Evolutionary conservation across 768 basidiomycete species (phyloP).

Genomic region (Lentinula sp.): DNA sequence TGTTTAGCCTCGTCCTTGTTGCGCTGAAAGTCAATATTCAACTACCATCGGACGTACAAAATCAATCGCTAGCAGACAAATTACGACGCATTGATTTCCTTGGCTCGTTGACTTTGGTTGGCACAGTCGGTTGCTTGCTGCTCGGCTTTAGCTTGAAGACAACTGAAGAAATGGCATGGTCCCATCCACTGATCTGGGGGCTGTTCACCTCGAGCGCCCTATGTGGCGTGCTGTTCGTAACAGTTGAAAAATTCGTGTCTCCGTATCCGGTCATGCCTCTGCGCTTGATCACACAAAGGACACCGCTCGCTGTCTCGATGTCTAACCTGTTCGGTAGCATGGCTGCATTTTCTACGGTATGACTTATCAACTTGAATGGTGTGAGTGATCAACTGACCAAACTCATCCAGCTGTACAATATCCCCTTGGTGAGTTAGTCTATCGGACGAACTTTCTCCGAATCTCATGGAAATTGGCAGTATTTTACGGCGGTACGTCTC

Average conservation of each 20-base stretch:
- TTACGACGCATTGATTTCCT: slow-evolving; percentile 78
- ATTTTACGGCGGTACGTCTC: slow-evolving; percentile 78
- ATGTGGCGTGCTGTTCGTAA: slow-evolving; percentile 55
- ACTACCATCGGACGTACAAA: slow-evolving; percentile 61
- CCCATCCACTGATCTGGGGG: slow-evolving; percentile 63
- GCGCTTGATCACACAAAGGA: slow-evolving; percentile 67
- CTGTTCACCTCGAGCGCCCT: slow-evolving; percentile 54
- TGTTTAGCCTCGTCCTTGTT: slow-evolving; percentile 67
- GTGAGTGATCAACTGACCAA: slow-evolving; percentile 9
- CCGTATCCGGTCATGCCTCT: slow-evolving; percentile 90
- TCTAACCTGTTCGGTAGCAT: slow-evolving; percentile 75
- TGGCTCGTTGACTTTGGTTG: slow-evolving; percentile 77
- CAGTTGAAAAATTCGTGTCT: slow-evolving; percentile 75
- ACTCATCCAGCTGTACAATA: slow-evolving; percentile 64
- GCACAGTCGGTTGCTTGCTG: slow-evolving; percentile 62
- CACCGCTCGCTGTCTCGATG: slow-evolving; percentile 75
- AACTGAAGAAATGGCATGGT: slow-evolving; percentile 75
- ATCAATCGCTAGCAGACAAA: slow-evolving; percentile 54
- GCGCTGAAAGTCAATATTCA: slow-evolving; percentile 72
- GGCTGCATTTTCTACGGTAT: slow-evolving; percentile 74
- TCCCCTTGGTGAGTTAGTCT: slow-evolving; percentile 59
- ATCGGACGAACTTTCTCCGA: slow-evolving; percentile 7
- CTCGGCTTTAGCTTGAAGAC: slow-evolving; percentile 74
- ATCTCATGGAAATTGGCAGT: slow-evolving; percentile 34
- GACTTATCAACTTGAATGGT: slow-evolving; percentile 8